A percentile compares a stretch with the other conserved stretches of the same genome.
phyloP scores from a whole-genome alignment of 83 land plant species.

The Picea abies region DNA sequence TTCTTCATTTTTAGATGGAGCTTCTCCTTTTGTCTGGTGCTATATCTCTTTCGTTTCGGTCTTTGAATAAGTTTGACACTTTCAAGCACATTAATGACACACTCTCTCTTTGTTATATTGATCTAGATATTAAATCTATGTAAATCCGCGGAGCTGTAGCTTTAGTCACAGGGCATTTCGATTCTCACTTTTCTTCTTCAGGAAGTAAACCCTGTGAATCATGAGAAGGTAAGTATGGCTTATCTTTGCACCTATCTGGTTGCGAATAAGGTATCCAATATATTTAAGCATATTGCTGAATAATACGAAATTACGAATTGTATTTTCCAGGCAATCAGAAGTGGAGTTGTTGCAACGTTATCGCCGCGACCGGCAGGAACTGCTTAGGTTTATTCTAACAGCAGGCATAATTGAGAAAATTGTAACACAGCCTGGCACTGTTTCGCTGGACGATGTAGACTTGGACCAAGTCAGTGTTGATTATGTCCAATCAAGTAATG shows the following conservation, averaged over 20 bases:
- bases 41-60: no score
- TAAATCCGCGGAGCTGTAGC: no score
- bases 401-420: slow-evolving; percentile 44
- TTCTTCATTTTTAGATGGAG: no score
- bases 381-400: slow-evolving; percentile 62
- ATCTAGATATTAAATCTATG: no score
- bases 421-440: slow-evolving; percentile 47
- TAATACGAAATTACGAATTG: not conserved
- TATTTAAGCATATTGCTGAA: not conserved
- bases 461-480: slow-evolving; percentile 67
- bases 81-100: no score
- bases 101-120: no score
- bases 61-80: no score
- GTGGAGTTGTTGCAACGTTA: slow-evolving; percentile 52
- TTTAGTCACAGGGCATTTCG: no score
- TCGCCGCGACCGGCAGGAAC: slow-evolving; percentile 78
- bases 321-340: slow-evolving; percentile 2
- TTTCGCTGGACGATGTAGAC: slow-evolving; percentile 45
- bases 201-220: no score
- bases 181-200: no score
- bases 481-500: slow-evolving; percentile 28
- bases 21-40: no score
- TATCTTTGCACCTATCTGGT: not conserved
- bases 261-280: not conserved
- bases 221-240: slow-evolving; percentile 1